Percentiles rank a stretch among this genome's conserved stretches.
Conservation (phyloP, 2,329 filamentous ascomycete genomes). For the Diaporthe caulivora region DNA sequence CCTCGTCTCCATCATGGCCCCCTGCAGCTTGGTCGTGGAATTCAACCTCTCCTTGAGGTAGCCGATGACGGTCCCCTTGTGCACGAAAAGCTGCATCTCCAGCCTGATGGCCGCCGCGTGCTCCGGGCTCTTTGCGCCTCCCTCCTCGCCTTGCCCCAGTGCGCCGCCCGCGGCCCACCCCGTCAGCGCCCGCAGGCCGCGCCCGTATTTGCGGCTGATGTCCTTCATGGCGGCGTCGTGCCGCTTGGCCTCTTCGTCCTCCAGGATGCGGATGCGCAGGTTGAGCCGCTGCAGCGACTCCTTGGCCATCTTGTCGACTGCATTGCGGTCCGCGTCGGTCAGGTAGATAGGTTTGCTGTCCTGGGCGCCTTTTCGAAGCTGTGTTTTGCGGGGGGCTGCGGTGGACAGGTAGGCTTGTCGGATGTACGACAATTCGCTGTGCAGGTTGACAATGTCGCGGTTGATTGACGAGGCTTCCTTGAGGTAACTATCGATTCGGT, state of each 20-base stretch:
- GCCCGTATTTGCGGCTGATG: slow-evolving; percentile 77
- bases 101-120: slow-evolving; percentile 79
- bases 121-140: slow-evolving; percentile 67
- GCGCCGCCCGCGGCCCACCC: slow-evolving; percentile 76
- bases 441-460: slow-evolving; percentile 83
- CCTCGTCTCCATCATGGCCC: slow-evolving; percentile 92
- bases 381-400: slow-evolving; percentile 71
- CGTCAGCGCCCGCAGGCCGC: slow-evolving; percentile 72
- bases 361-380: slow-evolving; percentile 57
- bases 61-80: slow-evolving; percentile 87
- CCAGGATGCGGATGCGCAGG: slow-evolving; percentile 81
- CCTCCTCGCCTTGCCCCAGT: slow-evolving; percentile 48
- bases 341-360: slow-evolving; percentile 67
- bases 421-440: slow-evolving; percentile 83
- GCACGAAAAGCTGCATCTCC: slow-evolving; percentile 74
- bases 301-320: slow-evolving; percentile 89
- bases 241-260: slow-evolving; percentile 85
- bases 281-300: slow-evolving; percentile 88
- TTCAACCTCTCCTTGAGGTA: slow-evolving; percentile 82
- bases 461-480: slow-evolving; percentile 96
- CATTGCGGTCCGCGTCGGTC: slow-evolving; percentile 84
- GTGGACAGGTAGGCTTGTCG: slow-evolving; percentile 93
- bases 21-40: slow-evolving; percentile 81
- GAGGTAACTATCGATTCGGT: slow-evolving; percentile 84
- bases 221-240: slow-evolving; percentile 80